These are phyloP conservation scores for Limonium bicolor DNA, from an alignment of 148 eudicot species.

Conservation along the genomic window DNA sequence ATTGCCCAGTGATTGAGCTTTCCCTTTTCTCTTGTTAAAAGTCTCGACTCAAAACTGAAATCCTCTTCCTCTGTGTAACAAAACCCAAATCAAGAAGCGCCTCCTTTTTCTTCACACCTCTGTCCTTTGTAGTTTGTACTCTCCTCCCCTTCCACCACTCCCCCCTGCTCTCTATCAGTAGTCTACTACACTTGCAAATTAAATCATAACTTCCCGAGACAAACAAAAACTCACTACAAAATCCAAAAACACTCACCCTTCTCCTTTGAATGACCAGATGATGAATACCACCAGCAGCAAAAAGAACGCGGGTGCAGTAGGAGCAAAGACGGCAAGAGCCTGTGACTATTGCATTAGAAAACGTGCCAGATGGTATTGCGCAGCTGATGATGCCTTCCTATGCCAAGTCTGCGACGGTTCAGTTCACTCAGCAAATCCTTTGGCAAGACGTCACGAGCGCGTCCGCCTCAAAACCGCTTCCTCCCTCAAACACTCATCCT, in stretches of 20 bases:
- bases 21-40: no score
- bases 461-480: constrained; percentile 61
- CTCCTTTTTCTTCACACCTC: no score
- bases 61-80: no score
- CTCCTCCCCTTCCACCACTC: neutral
- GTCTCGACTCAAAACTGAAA: no score
- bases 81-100: no score
- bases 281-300: neutral
- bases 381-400: constrained; percentile 11
- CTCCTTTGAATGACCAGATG: neutral
- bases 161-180: no score
- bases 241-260: neutral
- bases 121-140: no score
- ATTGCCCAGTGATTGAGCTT: no score
- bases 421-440: constrained; percentile 14
- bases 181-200: no score
- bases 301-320: constrained; percentile 1
- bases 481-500: constrained; percentile 15
- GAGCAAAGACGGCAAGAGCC: constrained; percentile 8
- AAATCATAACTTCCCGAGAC: neutral
- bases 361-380: constrained; percentile 10
- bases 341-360: constrained; percentile 11
- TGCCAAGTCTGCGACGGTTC: constrained; percentile 9
- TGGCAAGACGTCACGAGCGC: constrained; percentile 70
- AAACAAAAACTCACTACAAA: neutral